Conservation (phyloP, 352 stramenopile genomes). For the Phytophthora palmivora region DNA sequence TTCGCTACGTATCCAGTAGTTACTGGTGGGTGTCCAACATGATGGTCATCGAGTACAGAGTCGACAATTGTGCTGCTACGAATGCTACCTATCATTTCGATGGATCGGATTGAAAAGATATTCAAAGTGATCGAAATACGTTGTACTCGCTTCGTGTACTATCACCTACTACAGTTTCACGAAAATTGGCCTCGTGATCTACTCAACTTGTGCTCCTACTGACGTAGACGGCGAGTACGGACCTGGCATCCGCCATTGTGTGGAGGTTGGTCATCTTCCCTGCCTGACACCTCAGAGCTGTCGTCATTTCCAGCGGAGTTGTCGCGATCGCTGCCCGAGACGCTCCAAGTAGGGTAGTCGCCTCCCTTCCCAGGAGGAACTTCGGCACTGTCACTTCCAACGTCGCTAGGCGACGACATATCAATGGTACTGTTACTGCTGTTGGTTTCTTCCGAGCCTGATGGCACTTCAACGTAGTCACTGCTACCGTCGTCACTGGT, state of each 20-base stretch:
- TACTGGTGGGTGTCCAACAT: neutral
- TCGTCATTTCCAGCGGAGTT: conserved; percentile 4
- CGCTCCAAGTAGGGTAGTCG: neutral
- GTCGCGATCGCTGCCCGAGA: conserved; percentile 4
- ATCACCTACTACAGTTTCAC: too few relatives aligned
- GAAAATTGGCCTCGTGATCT: too few relatives aligned
- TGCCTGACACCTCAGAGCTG: conserved; percentile 4
- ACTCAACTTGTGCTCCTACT: conserved; percentile 1
- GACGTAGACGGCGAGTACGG: conserved; percentile 23
- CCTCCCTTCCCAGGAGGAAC: conserved; percentile 4
- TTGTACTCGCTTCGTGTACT: too few relatives aligned
- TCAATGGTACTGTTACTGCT: conserved; percentile 2
- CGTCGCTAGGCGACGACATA: conserved; percentile 1
- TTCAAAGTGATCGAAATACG: too few relatives aligned
- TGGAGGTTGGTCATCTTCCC: neutral
- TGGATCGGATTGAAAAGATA: too few relatives aligned
- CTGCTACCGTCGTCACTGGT: conserved; percentile 9
- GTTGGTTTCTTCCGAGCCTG: neutral
- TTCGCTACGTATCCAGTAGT: neutral
- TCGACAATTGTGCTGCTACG: too few relatives aligned
- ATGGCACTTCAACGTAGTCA: conserved; percentile 12
- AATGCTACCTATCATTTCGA: too few relatives aligned
- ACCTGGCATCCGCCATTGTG: conserved; percentile 21
- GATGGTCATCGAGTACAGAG: neutral
- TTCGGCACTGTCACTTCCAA: neutral